These are phyloP conservation scores for Gaeumannomyces sp. DNA, from an alignment of 2,329 filamentous ascomycete genomes.

Conservation along the genomic window DNA sequence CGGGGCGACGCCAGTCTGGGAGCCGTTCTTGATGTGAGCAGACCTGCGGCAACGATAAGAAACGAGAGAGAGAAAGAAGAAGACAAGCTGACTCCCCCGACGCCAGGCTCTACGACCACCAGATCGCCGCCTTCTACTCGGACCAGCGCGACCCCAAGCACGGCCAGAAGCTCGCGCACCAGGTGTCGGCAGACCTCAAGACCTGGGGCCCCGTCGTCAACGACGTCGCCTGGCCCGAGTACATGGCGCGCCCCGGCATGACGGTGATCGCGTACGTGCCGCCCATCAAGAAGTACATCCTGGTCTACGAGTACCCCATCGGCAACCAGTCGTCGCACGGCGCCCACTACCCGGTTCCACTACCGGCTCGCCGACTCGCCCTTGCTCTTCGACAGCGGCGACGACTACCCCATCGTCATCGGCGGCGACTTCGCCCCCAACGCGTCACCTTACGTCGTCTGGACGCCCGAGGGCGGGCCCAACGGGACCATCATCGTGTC, in stretches of 20 bases:
- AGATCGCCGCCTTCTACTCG: conserved; percentile 62
- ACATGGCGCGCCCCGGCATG: conserved; percentile 64
- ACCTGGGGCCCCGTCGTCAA: conserved; percentile 56
- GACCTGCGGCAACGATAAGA: not conserved
- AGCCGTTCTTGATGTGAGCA: conserved; percentile 53
- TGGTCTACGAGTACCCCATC: conserved; percentile 57
- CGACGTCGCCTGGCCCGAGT: conserved; percentile 57
- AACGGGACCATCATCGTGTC: conserved; percentile 40
- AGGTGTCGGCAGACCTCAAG: conserved; percentile 51
- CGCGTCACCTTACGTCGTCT: conserved; percentile 37
- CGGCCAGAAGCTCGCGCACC: conserved; percentile 64
- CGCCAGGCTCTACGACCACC: conserved; percentile 44
- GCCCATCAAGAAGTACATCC: conserved; percentile 54
- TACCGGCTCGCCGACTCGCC: conserved; percentile 37
- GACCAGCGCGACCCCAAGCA: conserved; percentile 61
- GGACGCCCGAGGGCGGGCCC: conserved; percentile 35
- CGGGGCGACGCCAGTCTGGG: conserved; percentile 64
- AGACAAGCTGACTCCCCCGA: not conserved
- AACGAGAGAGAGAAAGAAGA: not conserved
- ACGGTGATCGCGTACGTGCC: conserved; percentile 50
- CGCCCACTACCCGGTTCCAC: conserved; percentile 33
- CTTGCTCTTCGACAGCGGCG: conserved; percentile 29
- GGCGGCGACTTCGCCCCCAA: conserved; percentile 26
- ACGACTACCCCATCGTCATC: conserved; percentile 27
- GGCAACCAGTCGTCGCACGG: conserved; percentile 25